phyloP scores from a whole-genome alignment of 148 eudicot genomes.

The Vaccinium darrowii region DNA sequence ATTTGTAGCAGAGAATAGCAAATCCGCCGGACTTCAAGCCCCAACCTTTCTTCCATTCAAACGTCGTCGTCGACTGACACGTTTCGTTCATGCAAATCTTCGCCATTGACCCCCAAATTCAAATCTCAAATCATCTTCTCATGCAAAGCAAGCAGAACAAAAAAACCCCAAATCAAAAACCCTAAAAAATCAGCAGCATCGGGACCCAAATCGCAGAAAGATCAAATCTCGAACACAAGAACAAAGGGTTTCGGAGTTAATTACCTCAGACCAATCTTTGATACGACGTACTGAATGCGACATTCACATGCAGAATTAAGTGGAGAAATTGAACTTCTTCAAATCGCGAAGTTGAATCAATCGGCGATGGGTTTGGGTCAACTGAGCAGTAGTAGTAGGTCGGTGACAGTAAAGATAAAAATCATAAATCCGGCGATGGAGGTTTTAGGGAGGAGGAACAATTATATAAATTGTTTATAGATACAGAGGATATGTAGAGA shows the following conservation, averaged over 20 bases:
- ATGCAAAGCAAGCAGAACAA: slow-evolving; percentile 3
- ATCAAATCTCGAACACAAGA: slow-evolving; percentile 10
- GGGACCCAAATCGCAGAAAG: background rate
- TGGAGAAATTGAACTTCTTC: background rate
- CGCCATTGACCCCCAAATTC: slow-evolving; percentile 43
- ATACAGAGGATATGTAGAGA: background rate
- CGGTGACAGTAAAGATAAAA: background rate
- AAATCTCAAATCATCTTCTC: slow-evolving; percentile 14
- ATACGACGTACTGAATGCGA: background rate
- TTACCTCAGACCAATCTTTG: slow-evolving; percentile 2
- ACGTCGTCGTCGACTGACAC: slow-evolving; percentile 52
- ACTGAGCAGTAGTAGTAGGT: background rate
- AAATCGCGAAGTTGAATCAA: slow-evolving; percentile 4
- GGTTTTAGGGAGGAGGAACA: background rate
- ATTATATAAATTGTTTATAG: background rate
- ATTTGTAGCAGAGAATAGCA: slow-evolving; percentile 68
- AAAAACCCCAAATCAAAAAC: slow-evolving; percentile 31
- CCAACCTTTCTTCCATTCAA: slow-evolving; percentile 86
- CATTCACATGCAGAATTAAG: slow-evolving; percentile 7
- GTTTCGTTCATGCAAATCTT: slow-evolving; percentile 77
- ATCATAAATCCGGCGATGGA: slow-evolving; percentile 14
- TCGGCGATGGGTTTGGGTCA: background rate
- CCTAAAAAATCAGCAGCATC: background rate
- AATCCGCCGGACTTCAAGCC: slow-evolving; percentile 70
- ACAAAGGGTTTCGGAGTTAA: background rate